Evolutionary conservation across 805 yeast species (phyloP), one percentile per base, ranked within the genome.

Genomic region (Candida insectalens): DNA sequence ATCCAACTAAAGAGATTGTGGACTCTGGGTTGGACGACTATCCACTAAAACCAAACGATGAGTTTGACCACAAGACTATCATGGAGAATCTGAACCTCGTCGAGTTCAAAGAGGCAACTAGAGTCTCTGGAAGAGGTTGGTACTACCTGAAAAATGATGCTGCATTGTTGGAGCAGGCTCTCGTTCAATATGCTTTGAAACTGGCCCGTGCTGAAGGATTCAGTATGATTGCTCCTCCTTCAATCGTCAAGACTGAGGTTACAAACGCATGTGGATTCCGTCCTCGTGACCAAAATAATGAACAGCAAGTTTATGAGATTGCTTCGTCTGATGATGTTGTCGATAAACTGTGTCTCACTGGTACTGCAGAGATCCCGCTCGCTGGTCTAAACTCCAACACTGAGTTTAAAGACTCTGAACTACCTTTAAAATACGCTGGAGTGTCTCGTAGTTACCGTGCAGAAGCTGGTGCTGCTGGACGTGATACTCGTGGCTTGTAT

Each of bases 381-480:
- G 98, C 96, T 1, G 96, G 87, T 0, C 58, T 79, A 40, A 76
- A 73, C 34, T 69, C 79, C 4, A 70, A 79, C 36, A 33, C 44
- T n/a, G 53, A 51, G 23, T 45, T 51, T 18, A 37, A 40, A 5
- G 25, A 19, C 25, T 29, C 49, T 1, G 56, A 63, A 0, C 59
- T 74, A 5, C 87, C 94, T 0, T 42, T 62, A 10, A 76, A 71
- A 46, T 62, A 72, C 19, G 92, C 76, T 9, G 98, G 96, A 1
- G 66, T 85, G 1, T 80, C 94, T 35, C 66, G 96, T 42, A 74
- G 95, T 41, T 92, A 77, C 51, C 66, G 98, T 41, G 95, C 96
- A 0, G 98, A 92, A 53, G 98, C 98, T 0, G 98, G 97, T 2
- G 92, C 97, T 2, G 71, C 95, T 36, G 98, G 98, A 2, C 74